phyloP scores from a whole-genome alignment of 768 basidiomycete species.

The Boletus subcaerulescens region DNA sequence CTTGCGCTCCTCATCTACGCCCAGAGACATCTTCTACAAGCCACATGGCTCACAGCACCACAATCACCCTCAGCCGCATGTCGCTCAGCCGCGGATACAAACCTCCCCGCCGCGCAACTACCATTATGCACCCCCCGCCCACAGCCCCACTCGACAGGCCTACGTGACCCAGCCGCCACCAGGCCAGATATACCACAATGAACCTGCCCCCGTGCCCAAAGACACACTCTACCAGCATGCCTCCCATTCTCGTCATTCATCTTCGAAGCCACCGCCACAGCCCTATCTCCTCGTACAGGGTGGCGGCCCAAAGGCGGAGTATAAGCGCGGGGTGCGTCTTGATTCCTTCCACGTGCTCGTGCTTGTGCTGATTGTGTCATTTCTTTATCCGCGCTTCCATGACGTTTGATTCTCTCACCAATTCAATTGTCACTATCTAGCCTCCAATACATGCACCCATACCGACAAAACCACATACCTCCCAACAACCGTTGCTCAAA shows the following conservation, averaged over 20 bases:
- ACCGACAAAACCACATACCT: slow-evolving; percentile 26
- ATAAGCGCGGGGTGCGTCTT: slow-evolving; percentile 31
- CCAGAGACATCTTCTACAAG: slow-evolving; percentile 17
- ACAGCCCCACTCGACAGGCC: slow-evolving; percentile 14
- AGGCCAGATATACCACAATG: slow-evolving; percentile 25
- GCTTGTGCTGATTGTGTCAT: slow-evolving; percentile 13
- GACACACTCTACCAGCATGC: slow-evolving; percentile 17
- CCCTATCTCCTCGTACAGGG: slow-evolving; percentile 25
- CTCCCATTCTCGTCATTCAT: slow-evolving; percentile 21
- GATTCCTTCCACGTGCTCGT: slow-evolving; percentile 9
- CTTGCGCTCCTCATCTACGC: slow-evolving; percentile 20
- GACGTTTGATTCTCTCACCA: not conserved
- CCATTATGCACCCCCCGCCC: slow-evolving; percentile 15
- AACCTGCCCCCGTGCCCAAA: slow-evolving; percentile 13
- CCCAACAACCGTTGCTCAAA: slow-evolving; percentile 28
- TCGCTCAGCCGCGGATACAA: slow-evolving; percentile 13
- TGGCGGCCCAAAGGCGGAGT: slow-evolving; percentile 31
- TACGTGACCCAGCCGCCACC: slow-evolving; percentile 29
- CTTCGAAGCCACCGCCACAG: slow-evolving; percentile 23
- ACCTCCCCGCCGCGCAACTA: slow-evolving; percentile 18
- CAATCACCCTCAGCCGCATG: slow-evolving; percentile 18
- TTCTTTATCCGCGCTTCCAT: not conserved
- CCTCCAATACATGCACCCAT: slow-evolving; percentile 28
- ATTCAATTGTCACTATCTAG: slow-evolving; percentile 8
- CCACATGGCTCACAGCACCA: slow-evolving; percentile 9